Conservation (phyloP, 2,329 filamentous ascomycete species). For the Intubia oerlemansii region DNA sequence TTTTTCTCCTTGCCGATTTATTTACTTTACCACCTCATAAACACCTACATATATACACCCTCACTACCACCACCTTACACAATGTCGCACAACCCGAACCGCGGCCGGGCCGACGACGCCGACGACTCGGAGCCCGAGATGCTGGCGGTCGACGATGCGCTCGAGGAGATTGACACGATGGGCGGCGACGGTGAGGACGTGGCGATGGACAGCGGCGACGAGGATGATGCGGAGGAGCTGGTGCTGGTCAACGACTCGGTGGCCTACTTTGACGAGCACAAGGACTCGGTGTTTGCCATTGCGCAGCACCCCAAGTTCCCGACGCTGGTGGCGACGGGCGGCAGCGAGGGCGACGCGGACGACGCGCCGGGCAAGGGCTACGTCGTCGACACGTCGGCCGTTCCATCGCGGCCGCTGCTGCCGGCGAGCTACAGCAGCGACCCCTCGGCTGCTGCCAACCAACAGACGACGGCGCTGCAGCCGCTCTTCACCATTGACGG, state of each 20-base stretch:
- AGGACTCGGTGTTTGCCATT: conserved; percentile 85
- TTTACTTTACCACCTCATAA: background rate
- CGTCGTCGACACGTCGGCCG: conserved; percentile 55
- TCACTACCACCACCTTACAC: too few relatives aligned
- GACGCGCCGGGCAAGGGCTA: conserved; percentile 59
- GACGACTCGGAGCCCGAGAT: conserved; percentile 44
- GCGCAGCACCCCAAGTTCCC: conserved; percentile 71
- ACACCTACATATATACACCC: too few relatives aligned
- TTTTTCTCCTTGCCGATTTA: background rate
- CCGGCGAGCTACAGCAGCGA: conserved; percentile 54
- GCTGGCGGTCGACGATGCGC: conserved; percentile 56
- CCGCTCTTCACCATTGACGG: conserved; percentile 61
- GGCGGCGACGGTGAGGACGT: conserved; percentile 33
- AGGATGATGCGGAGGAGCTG: conserved; percentile 35
- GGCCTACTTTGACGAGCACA: conserved; percentile 79
- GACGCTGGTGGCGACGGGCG: conserved; percentile 68
- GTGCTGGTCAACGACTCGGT: conserved; percentile 76
- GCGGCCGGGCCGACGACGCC: conserved; percentile 17
- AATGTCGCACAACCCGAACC: conserved; percentile 7
- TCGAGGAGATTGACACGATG: conserved; percentile 51
- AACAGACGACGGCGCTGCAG: conserved; percentile 32
- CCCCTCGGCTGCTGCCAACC: conserved; percentile 28
- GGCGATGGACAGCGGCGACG: conserved; percentile 11
- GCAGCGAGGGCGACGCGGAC: conserved; percentile 37
- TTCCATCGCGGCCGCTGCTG: conserved; percentile 43